Evolutionary conservation across 495 filamentous ascomycete species (phyloP).

Genomic region (Thermochaetoides thermophila): DNA sequence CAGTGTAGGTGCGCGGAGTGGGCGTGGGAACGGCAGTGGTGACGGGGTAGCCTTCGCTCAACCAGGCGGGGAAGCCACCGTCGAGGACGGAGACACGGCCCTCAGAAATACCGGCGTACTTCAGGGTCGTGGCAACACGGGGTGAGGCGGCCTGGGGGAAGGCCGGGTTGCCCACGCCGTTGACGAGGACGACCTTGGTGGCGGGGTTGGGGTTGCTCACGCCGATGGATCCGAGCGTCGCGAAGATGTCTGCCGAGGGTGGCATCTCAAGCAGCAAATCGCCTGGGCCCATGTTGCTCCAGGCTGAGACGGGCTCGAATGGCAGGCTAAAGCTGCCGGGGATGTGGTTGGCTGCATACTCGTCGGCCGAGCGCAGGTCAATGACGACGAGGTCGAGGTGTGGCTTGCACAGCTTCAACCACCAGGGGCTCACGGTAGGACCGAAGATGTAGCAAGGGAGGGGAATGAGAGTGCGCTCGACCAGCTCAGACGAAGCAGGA

Average conservation of each 20-base stretch:
- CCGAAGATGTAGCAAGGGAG: constrained; percentile 9
- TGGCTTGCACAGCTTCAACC: constrained; percentile 8
- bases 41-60: constrained; percentile 3
- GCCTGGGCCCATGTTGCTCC: constrained; percentile 9
- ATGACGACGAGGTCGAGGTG: constrained; percentile 9
- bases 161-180: constrained; percentile 10
- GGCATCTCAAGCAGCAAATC: constrained; percentile 12
- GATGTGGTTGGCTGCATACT: constrained; percentile 11
- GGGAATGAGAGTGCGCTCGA: constrained; percentile 10
- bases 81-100: constrained; percentile 13
- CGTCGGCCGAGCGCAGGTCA: constrained; percentile 9
- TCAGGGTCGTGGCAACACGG: constrained; percentile 13
- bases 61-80: constrained; percentile 12
- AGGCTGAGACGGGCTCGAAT: constrained; percentile 13
- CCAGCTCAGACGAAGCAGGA: constrained; percentile 1
- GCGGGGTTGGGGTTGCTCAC: constrained; percentile 9
- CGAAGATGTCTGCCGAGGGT: constrained; percentile 4
- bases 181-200: constrained; percentile 14
- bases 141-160: constrained; percentile 15
- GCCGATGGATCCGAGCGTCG: constrained; percentile 8
- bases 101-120: constrained; percentile 11
- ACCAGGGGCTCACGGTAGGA: constrained; percentile 10
- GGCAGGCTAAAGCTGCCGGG: constrained; percentile 9
- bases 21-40: constrained; percentile 8
- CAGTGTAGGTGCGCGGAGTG: constrained; percentile 3